Evolutionary conservation across 176 grass and related monocot species (phyloP), one percentile per base, ranked within the genome.

Genomic region (Phyllostachys edulis): DNA sequence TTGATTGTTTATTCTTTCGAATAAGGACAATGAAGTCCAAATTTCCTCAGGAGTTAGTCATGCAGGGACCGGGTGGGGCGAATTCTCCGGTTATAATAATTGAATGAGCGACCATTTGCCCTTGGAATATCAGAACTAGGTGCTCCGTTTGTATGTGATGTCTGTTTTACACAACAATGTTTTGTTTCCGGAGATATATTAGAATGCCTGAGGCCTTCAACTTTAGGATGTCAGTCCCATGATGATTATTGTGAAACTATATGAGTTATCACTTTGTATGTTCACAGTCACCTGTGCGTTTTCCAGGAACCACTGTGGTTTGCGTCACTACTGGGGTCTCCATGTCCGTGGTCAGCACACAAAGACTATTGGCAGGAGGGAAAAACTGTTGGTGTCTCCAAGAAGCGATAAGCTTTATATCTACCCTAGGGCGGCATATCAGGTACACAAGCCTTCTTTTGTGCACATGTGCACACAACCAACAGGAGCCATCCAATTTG

Each of bases 361-460:
- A 55, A 94, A 98, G 90, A 98, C 95, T 46, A 93, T 92, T 4
- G 95, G 95, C 5, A 87, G 95, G 71, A 92, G 92, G 83, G 95
- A 85, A 95, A 98, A 87, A 98, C 96, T 32, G 96, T 98, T 32
- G 96, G 89, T 94, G 96, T 98, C 49, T 98, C 96, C 44, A 95
- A 95, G 96, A 98, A 98, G 91, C 85, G 92, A 93, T 98, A 79
- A 89, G 60, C 81, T 56, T 44, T 21, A 15, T 21, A 41, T 40
- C n/a, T 10, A 42, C 12, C 78, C 2, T n/a, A n/a, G n/a, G n/a
- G n/a, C n/a, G n/a, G n/a, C n/a, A n/a, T n/a, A n/a, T n/a, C n/a
- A n/a, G n/a, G n/a, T n/a, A n/a, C n/a, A n/a, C n/a, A n/a, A n/a
- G n/a, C n/a, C n/a, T n/a, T n/a, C n/a, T n/a, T n/a, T n/a, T n/a